Conservation (phyloP, 768 basidiomycete genomes). For the Sarcodon sp. region DNA sequence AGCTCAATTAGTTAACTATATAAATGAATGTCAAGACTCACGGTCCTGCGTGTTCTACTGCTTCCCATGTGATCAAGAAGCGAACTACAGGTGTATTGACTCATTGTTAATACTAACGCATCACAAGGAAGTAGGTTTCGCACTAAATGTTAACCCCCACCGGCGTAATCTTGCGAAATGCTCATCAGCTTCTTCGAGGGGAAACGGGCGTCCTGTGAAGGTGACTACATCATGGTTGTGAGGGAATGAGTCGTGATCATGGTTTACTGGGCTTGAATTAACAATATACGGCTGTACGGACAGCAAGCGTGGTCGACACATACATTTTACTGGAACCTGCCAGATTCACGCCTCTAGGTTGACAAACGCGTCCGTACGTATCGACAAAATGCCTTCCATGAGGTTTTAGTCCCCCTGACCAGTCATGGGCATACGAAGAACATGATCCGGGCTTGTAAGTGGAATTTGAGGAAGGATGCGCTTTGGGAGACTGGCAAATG, state of each 20-base stretch:
- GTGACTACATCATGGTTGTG: constrained; percentile 50
- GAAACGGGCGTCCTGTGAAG: constrained; percentile 88
- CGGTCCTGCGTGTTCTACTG: constrained; percentile 89
- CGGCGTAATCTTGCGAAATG: constrained; percentile 69
- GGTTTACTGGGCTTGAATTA: constrained; percentile 45
- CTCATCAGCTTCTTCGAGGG: constrained; percentile 76
- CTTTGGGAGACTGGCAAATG: constrained; percentile 4
- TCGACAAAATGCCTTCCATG: constrained; percentile 81
- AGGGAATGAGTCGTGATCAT: constrained; percentile 58
- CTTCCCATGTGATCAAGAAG: constrained; percentile 95
- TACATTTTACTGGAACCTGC: constrained; percentile 78
- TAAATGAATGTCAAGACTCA: constrained; percentile 27
- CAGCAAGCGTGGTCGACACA: constrained; percentile 12
- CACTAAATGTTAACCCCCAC: constrained; percentile 85
- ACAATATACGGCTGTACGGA: constrained; percentile 1
- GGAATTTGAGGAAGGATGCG: constrained; percentile 34
- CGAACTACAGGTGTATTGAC: constrained; percentile 38
- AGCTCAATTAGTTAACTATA: not conserved
- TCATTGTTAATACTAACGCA: too few species aligned
- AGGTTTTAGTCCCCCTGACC: constrained; percentile 48
- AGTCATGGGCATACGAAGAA: constrained; percentile 58
- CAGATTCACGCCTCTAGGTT: constrained; percentile 76
- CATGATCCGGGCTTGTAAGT: constrained; percentile 34
- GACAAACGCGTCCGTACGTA: constrained; percentile 64
- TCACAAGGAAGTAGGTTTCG: constrained; percentile 15